These are phyloP conservation scores for Suillus hirtellus DNA, from an alignment of 768 basidiomycete genomes.

Conservation along the genomic window DNA sequence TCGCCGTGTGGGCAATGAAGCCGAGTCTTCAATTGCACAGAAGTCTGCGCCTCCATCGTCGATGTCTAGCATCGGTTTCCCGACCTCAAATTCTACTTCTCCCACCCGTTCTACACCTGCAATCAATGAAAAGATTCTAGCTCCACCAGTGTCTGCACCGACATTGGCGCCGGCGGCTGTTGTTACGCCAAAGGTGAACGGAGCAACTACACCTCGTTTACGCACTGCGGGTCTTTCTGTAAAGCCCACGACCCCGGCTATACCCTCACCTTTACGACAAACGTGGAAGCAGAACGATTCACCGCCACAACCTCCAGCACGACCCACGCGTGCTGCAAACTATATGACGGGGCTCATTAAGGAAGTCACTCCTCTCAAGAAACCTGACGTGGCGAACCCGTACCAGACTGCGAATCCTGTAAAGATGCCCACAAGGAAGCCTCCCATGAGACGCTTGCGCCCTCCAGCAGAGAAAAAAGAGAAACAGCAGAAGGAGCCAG, in stretches of 20 bases:
- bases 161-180: slow-evolving; percentile 25
- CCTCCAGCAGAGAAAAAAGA: slow-evolving; percentile 35
- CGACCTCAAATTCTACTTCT: slow-evolving; percentile 30
- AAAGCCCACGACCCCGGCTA: slow-evolving; percentile 61
- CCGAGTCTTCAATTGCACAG: slow-evolving; percentile 37
- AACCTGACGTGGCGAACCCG: slow-evolving; percentile 71
- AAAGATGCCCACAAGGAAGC: slow-evolving; percentile 44
- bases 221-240: slow-evolving; percentile 39
- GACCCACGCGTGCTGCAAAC: slow-evolving; percentile 64
- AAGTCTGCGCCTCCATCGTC: slow-evolving; percentile 28
- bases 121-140: slow-evolving; percentile 26
- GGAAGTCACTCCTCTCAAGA: slow-evolving; percentile 65
- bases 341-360: slow-evolving; percentile 72
- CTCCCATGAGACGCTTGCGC: slow-evolving; percentile 39
- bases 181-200: slow-evolving; percentile 30
- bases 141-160: slow-evolving; percentile 15
- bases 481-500: slow-evolving; percentile 30
- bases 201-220: slow-evolving; percentile 32
- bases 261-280: slow-evolving; percentile 76
- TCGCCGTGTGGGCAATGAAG: slow-evolving; percentile 55
- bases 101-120: slow-evolving; percentile 33
- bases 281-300: slow-evolving; percentile 58
- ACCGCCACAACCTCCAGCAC: slow-evolving; percentile 34
- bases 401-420: slow-evolving; percentile 76
- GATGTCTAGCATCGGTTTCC: slow-evolving; percentile 21